These are phyloP conservation scores for Chondrostereum purpureum DNA, from an alignment of 1,284 basidiomycete species.

Conservation along the genomic window DNA sequence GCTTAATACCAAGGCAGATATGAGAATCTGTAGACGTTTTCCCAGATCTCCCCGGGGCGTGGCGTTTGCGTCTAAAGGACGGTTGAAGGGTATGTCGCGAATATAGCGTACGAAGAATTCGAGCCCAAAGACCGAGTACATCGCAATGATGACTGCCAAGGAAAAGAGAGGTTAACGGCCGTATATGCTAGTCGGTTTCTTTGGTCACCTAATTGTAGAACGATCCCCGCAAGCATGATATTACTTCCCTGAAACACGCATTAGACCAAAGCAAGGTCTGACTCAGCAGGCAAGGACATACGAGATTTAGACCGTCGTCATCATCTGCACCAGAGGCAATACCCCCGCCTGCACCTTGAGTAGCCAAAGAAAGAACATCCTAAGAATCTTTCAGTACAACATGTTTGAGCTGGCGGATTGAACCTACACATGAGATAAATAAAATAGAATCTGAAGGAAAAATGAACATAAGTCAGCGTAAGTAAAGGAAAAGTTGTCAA, in stretches of 20 bases:
- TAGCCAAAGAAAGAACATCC: conserved; percentile 45
- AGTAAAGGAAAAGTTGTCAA: background rate
- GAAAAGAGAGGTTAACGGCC: background rate
- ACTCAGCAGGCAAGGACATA: conserved; percentile 4
- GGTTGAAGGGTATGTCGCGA: conserved; percentile 30
- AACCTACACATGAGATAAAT: conserved; percentile 39
- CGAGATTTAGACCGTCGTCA: conserved; percentile 8
- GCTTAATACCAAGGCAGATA: conserved; percentile 25
- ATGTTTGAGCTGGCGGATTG: background rate
- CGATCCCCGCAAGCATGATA: conserved; percentile 54
- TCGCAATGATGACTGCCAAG: conserved; percentile 31
- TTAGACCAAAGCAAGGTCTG: conserved; percentile 1
- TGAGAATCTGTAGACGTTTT: conserved; percentile 23
- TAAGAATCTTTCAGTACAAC: too few species aligned
- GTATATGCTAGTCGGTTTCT: background rate
- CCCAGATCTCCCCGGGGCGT: conserved; percentile 17
- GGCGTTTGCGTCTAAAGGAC: conserved; percentile 4
- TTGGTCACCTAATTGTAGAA: conserved; percentile 43
- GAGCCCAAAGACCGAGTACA: conserved; percentile 32
- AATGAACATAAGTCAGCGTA: background rate
- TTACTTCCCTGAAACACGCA: conserved; percentile 31
- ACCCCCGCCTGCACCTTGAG: conserved; percentile 52
- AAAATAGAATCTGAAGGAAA: conserved; percentile 37
- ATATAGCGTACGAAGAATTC: conserved; percentile 44
- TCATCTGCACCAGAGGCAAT: conserved; percentile 36